Evolutionary conservation across 768 basidiomycete genomes (phyloP), one percentile per base, ranked within the genome.

Genomic region (Tylopilus cervinicoccineus): DNA sequence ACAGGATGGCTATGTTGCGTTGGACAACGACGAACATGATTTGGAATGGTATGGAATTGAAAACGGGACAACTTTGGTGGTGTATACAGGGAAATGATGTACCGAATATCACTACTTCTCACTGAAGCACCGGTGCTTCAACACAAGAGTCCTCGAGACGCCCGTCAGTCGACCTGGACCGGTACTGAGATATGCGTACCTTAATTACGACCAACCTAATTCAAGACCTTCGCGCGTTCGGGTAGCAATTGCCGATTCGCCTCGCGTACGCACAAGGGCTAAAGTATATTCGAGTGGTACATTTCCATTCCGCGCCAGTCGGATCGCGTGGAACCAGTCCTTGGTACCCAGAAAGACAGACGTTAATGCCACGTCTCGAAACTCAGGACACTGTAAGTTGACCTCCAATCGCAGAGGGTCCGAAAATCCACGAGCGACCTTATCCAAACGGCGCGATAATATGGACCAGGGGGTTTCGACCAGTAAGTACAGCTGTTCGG

Each of bases 41-140:
- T 62, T 90, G 34, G 78, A 74, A 50, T 89, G 86, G 86, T 77
- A 83, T 60, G 88, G 89, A 6, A 60, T 91, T 31, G 85, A 88
- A 48, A 74, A 77, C 8, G 76, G 62, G 17, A 69, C 72, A 47
- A 60, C 69, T 48, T 56, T 78, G 23, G 51, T 60, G 20, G 55
- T 71, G 29, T 54, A 53, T 52, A 57, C 46, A 56, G 51, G 45
- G 51, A 34, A 53, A 47, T 55, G 13, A 52, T 31, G 26, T 44
- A 39, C 20, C 38, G 11, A 20, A 26, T 34, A 34, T 14, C 26
- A 37, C 38, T 47, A 37, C 38, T 47, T 38, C 17, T 48, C 28
- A 10, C 29, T 14, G 23, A 33, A 36, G 17, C 22, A 29, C 43
- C 19, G 19, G 32, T 50, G 31, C 23, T 17, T 28, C 6, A 39